phyloP scores from a whole-genome alignment of 2,329 filamentous ascomycete species.

The Didymosphaeria variabile region DNA sequence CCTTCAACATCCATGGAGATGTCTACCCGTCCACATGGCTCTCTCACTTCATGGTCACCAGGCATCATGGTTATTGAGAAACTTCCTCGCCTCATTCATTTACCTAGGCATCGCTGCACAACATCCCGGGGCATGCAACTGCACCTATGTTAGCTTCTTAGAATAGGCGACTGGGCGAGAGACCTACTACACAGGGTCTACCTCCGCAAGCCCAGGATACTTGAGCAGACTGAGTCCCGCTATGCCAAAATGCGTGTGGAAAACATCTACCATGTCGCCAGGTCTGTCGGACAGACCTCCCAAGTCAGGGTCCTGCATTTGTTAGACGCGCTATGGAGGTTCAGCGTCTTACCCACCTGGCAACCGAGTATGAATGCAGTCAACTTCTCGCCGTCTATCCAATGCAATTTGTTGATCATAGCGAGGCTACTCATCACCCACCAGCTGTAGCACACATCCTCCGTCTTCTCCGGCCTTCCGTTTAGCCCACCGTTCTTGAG shows the following conservation, averaged over 20 bases:
- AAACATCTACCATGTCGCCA: slow-evolving; percentile 95
- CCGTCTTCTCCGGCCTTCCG: slow-evolving; percentile 91
- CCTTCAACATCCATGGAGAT: background rate
- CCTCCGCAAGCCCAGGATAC: slow-evolving; percentile 77
- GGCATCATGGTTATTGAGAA: background rate
- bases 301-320: slow-evolving; percentile 71
- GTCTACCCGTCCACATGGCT: background rate
- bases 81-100: slow-evolving; percentile 19
- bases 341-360: slow-evolving; percentile 65
- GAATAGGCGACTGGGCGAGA: background rate
- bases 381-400: slow-evolving; percentile 88
- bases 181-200: slow-evolving; percentile 86
- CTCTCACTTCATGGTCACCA: background rate
- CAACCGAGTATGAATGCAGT: slow-evolving; percentile 83
- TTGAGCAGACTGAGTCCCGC: slow-evolving; percentile 86
- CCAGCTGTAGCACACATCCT: slow-evolving; percentile 99
- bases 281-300: slow-evolving; percentile 92
- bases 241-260: slow-evolving; percentile 90
- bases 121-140: slow-evolving; percentile 54
- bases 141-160: slow-evolving; percentile 9
- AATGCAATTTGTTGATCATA: slow-evolving; percentile 87
- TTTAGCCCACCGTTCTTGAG: slow-evolving; percentile 88
- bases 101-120: slow-evolving; percentile 46
- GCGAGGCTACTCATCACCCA: slow-evolving; percentile 94
- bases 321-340: slow-evolving; percentile 18